Evolutionary conservation across 2,329 filamentous ascomycete genomes (phyloP), one percentile per base, ranked within the genome.

Genomic region (Epichloe aotearoae): DNA sequence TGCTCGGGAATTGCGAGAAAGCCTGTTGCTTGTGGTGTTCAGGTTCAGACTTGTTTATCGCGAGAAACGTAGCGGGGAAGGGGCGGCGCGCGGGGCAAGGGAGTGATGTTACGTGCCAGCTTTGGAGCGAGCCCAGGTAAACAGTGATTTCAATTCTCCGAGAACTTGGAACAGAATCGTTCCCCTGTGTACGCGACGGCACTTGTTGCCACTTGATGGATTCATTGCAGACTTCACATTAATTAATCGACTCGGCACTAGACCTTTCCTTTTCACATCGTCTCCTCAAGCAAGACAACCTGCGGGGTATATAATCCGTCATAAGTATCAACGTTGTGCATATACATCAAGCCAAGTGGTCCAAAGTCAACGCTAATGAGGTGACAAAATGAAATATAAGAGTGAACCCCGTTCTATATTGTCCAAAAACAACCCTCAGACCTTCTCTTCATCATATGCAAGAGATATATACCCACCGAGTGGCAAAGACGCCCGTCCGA

Each of bases 11-110:
- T 46, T 26, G 11, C 26, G 26, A 39, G 42, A n/a, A 47, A 52
- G 14, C 17, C 42, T 10, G 19, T 39, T 4, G 23, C 42, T 15
- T 26, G 26, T 26, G 39, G 37, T 33, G 50, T 52, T 7, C 37
- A 49, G 12, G 23, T 41, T 46, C 36, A 52, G 30, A 50, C 52
- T 14, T 42, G 12, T 23, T 47, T 50, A 45, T 46, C 47, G 17
- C 39, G 38, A 43, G 46, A 50, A 36, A 50, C 11, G 5, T 46
- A 50, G 36, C 1, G 2, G 19, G 26, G 3, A n/a, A n/a, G n/a
- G n/a, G n/a, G n/a, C n/a, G n/a, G n/a, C n/a, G n/a, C n/a, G n/a
- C n/a, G n/a, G 20, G 11, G 3, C 23, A 26, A 46, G 15, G 46
- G 15, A 39, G 39, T 11, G 10, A n/a, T 36, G 8, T 6, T 17